Base-by-base conservation (phyloP, 2,329 filamentous ascomycete genomes). In the Colletotrichum euphorbiae region DNA sequence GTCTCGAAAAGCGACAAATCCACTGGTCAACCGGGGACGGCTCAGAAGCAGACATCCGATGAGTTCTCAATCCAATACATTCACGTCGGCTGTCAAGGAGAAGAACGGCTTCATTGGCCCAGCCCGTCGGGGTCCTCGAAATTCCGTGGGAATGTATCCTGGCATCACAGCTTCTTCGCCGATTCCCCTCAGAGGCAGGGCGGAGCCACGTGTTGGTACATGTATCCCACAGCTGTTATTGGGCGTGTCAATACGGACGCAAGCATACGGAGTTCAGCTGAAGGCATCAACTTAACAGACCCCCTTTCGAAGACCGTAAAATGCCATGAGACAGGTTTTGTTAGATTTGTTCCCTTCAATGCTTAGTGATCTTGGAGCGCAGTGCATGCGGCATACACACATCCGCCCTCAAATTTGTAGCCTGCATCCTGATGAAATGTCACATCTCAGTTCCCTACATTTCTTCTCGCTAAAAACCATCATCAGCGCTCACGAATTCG, bases 1-100 rank as follows among this genome's bases (percentile, higher is more conserved):
- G 31, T 38, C 24, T 60, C 42, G 54, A 13, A 19, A 28, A 60
- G 24, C 12, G 24, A 48, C 61, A 33, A 66, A 69, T 66, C 38
- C 33, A 12, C 33, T 31, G n/a, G 33, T 33, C 11, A 8, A 19
- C 21, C 28, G 55, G 24, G 21, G 55, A 19, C 1, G n/a, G 38
- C 19, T 31, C 55, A 21, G n/a, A 7, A 13, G 17, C 17, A 24
- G 11, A 21, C 17, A 33, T 11, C 28, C 48, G 46, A 52, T 55
- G 50, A 45, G 38, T 55, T 43, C 48, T 45, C 36, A n/a, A 17
- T 17, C 46, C 15, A 52, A 19, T 7, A 31, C 13, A 15, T 31
- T 17, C 6, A 15, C 45, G 43, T 17, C 33, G 19, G 36, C 33
- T 33, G 36, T 43, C 24, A n/a, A 46, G 4, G 7, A 11, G 17